These are phyloP conservation scores for Xylaria intraflava DNA, from an alignment of 495 filamentous ascomycete genomes.

Conservation along the genomic window DNA sequence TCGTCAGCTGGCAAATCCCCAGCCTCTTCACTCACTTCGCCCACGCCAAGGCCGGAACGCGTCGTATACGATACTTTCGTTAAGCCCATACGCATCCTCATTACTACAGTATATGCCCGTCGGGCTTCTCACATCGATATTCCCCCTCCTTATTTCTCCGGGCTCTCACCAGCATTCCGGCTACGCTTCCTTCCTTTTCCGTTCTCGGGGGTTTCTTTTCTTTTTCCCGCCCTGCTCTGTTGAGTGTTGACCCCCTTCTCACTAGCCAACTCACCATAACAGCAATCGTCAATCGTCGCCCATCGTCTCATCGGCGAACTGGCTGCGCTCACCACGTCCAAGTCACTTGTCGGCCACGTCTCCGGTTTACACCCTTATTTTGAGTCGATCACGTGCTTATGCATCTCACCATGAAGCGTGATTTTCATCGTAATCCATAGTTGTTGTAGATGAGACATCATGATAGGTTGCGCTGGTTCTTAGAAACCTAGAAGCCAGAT, in stretches of 20 bases:
- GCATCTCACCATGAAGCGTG: conserved; percentile 9
- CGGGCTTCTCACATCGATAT: no score
- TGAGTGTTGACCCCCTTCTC: neutral
- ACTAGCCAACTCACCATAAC: neutral
- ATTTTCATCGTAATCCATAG: conserved; percentile 15
- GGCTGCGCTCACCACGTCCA: neutral
- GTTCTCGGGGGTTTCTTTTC: neutral
- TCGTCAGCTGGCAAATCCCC: no score
- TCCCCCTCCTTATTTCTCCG: neutral
- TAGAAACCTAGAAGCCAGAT: neutral
- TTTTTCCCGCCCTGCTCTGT: neutral
- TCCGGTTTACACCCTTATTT: neutral
- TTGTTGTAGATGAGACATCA: conserved; percentile 16
- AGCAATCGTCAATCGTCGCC: neutral
- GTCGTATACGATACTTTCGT: no score
- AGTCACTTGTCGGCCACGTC: neutral
- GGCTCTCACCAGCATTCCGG: no score
- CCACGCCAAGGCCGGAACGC: no score
- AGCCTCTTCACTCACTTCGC: no score
- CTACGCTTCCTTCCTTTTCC: neutral
- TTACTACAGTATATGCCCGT: no score
- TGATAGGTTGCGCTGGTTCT: conserved; percentile 4
- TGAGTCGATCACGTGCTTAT: neutral
- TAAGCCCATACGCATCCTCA: no score
- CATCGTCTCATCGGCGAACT: neutral